phyloP scores from a whole-genome alignment of 2,329 filamentous ascomycete species.

The Colletotrichum lini region DNA sequence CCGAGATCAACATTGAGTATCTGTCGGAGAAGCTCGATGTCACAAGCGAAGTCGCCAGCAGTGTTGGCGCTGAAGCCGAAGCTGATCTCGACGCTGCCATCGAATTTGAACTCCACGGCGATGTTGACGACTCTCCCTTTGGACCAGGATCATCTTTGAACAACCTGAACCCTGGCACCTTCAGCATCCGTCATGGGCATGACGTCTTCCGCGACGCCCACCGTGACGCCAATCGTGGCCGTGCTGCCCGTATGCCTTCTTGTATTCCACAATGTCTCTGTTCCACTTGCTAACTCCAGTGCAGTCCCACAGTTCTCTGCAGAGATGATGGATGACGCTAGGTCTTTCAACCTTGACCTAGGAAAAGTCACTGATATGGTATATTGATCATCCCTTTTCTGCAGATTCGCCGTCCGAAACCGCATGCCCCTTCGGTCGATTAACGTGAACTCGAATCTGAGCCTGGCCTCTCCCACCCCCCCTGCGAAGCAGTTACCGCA shows the following conservation, averaged over 20 bases:
- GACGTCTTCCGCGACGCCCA: slow-evolving; percentile 33
- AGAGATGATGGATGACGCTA: slow-evolving; percentile 25
- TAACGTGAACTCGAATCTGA: slow-evolving; percentile 55
- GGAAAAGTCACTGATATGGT: slow-evolving; percentile 23
- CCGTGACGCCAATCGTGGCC: not conserved
- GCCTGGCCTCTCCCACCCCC: slow-evolving; percentile 46
- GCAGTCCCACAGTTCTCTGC: not conserved
- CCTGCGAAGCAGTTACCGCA: slow-evolving; percentile 46
- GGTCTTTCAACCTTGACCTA: slow-evolving; percentile 23
- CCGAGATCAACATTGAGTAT: slow-evolving; percentile 8
- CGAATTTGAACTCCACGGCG: slow-evolving; percentile 18
- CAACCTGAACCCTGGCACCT: not conserved
- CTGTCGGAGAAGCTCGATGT: slow-evolving; percentile 25
- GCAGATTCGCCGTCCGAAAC: slow-evolving; percentile 52
- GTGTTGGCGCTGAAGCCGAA: not conserved
- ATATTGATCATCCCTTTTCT: slow-evolving; percentile 43
- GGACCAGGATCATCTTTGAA: slow-evolving; percentile 1
- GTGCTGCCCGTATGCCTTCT: slow-evolving; percentile 4
- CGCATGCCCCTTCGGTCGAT: slow-evolving; percentile 54
- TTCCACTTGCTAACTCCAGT: not conserved
- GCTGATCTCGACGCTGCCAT: slow-evolving; percentile 1
- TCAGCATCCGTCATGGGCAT: not conserved
- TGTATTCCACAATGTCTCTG: not conserved
- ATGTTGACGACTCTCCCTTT: not conserved
- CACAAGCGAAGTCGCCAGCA: slow-evolving; percentile 12